Conservation (phyloP, 148 eudicot genomes). For the Pharnaceum exiguum region DNA sequence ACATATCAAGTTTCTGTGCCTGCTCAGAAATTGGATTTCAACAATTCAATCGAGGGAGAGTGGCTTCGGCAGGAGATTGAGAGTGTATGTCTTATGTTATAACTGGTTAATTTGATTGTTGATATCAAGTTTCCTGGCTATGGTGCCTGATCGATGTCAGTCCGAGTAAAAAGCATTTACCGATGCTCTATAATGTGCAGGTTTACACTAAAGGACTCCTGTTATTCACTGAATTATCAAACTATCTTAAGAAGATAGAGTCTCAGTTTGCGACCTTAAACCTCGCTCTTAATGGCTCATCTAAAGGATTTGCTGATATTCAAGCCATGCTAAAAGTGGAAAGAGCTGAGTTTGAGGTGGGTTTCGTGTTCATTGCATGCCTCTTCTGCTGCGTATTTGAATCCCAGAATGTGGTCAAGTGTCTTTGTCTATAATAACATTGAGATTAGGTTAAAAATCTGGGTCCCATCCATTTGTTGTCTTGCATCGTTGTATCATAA, state of each 20-base stretch:
- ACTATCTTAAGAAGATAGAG: constrained; percentile 45
- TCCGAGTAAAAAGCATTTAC: not conserved
- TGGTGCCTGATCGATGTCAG: not conserved
- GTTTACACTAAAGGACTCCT: constrained; percentile 48
- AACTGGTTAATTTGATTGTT: not conserved
- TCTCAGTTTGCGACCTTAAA: constrained; percentile 37
- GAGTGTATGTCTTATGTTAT: constrained; percentile 32
- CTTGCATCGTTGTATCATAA: too few relatives aligned
- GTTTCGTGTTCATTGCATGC: not conserved
- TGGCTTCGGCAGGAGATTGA: constrained; percentile 54
- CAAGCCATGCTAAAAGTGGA: constrained; percentile 57
- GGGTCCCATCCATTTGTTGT: too few relatives aligned
- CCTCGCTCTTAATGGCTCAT: constrained; percentile 42
- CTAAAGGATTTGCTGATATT: constrained; percentile 56
- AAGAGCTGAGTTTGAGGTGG: constrained; percentile 72
- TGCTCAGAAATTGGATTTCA: constrained; percentile 57
- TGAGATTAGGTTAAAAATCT: too few relatives aligned
- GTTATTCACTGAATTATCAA: constrained; percentile 52
- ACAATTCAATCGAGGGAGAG: constrained; percentile 39
- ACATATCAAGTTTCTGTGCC: constrained; percentile 77
- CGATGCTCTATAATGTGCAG: constrained; percentile 22
- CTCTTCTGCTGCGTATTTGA: not conserved
- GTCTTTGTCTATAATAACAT: not conserved
- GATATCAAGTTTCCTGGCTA: not conserved
- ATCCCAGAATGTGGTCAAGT: not conserved